Evolutionary conservation across 176 grass and related monocot genomes (phyloP).

Genomic region (Cocos nucifera): DNA sequence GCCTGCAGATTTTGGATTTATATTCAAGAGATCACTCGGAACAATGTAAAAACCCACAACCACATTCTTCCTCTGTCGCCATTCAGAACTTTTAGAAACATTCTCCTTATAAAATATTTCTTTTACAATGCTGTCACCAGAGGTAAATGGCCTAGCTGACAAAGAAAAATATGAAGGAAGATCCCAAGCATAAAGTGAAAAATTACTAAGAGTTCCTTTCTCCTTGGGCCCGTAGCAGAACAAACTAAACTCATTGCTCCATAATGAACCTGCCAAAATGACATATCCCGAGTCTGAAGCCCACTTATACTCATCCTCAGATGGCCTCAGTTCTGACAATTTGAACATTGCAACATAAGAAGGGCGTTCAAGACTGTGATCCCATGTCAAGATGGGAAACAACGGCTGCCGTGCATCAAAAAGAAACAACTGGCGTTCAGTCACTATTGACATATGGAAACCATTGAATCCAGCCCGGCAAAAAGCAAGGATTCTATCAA

Average conservation of each 20-base stretch:
- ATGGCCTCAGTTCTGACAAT: slow-evolving; percentile 48
- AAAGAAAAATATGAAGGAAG: slow-evolving; percentile 55
- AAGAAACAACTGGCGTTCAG: slow-evolving; percentile 46
- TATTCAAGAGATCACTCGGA: slow-evolving; percentile 28
- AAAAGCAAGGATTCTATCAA: slow-evolving; percentile 57
- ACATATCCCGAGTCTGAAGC: slow-evolving; percentile 46
- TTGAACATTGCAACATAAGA: slow-evolving; percentile 58
- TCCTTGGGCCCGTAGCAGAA: slow-evolving; percentile 59
- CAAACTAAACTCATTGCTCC: slow-evolving; percentile 40
- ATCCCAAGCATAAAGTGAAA: slow-evolving; percentile 47
- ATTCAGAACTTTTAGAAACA: slow-evolving; percentile 23
- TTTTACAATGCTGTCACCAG: slow-evolving; percentile 31
- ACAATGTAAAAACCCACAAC: slow-evolving; percentile 55
- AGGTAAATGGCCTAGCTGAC: slow-evolving; percentile 21
- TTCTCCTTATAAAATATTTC: slow-evolving; percentile 29
- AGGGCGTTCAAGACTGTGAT: slow-evolving; percentile 50
- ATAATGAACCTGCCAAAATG: slow-evolving; percentile 72
- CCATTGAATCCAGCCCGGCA: slow-evolving; percentile 57
- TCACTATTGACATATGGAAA: slow-evolving; percentile 55
- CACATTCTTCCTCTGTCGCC: slow-evolving; percentile 22
- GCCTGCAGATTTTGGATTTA: slow-evolving; percentile 23
- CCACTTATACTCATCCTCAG: slow-evolving; percentile 35
- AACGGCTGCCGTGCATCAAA: slow-evolving; percentile 48
- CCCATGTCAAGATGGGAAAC: slow-evolving; percentile 56
- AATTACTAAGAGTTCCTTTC: slow-evolving; percentile 23